These are phyloP conservation scores for Ogataea zsoltii DNA, from an alignment of 805 yeast genomes.

Conservation along the genomic window DNA sequence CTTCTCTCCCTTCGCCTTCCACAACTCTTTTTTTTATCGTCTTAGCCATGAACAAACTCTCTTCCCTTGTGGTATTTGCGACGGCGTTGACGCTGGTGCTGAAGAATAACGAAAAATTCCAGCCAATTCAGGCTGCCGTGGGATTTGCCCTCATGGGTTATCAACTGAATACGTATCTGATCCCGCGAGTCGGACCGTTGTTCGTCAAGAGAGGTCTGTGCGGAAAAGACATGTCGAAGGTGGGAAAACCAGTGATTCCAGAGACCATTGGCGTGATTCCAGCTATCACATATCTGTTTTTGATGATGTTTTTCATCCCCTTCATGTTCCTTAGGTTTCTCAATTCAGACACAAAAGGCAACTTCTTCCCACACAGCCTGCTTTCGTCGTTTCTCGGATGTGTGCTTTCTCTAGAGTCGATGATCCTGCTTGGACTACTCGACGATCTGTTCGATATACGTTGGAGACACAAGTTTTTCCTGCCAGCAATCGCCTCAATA, in stretches of 20 bases:
- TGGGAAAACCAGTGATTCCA: constrained; percentile 72
- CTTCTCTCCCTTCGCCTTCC: no score
- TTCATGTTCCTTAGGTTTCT: constrained; percentile 78
- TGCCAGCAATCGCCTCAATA: constrained; percentile 92
- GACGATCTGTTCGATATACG: constrained; percentile 95
- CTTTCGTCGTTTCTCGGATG: constrained; percentile 86
- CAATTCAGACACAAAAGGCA: constrained; percentile 32
- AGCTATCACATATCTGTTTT: constrained; percentile 75
- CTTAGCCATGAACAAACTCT: background rate
- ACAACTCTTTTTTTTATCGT: background rate
- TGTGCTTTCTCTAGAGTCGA: constrained; percentile 77
- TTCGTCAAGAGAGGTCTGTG: constrained; percentile 78
- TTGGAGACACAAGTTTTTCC: constrained; percentile 95
- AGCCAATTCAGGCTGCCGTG: constrained; percentile 57
- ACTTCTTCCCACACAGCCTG: constrained; percentile 73
- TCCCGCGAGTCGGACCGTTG: constrained; percentile 66
- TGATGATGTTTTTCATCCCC: constrained; percentile 85
- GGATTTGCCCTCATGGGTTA: constrained; percentile 74
- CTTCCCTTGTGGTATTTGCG: constrained; percentile 4
- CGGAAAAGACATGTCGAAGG: constrained; percentile 83
- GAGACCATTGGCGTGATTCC: constrained; percentile 93
- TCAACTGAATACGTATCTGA: constrained; percentile 54
- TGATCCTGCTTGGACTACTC: constrained; percentile 81
- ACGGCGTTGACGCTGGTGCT: constrained; percentile 18
- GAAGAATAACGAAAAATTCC: constrained; percentile 19